phyloP scores from a whole-genome alignment of 441 rosid genomes.

The Corymbia citriodora region DNA sequence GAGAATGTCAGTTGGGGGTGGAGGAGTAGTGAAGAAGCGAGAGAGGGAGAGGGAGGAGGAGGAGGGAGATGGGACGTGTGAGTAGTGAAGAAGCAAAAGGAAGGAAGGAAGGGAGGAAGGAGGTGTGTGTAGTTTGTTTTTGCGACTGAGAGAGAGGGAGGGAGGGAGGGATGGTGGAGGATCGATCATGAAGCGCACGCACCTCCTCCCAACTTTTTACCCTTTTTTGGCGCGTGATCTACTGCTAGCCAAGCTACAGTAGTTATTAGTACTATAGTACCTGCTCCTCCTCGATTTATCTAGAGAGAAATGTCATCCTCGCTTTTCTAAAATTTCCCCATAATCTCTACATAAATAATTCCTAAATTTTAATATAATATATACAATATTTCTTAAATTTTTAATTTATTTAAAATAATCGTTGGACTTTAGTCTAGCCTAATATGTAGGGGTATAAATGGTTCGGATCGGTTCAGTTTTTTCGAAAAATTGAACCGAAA shows the following conservation, averaged over 20 bases:
- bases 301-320: too few relatives aligned
- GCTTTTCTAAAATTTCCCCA: too few relatives aligned
- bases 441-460: too few relatives aligned
- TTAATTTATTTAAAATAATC: too few relatives aligned
- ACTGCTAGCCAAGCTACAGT: not conserved
- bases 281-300: not conserved
- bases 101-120: not conserved
- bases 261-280: not conserved
- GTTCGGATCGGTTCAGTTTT: too few relatives aligned
- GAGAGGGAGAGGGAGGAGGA: not conserved
- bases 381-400: too few relatives aligned
- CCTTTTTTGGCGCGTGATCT: not conserved
- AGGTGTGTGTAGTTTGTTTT: not conserved
- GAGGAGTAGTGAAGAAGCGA: not conserved
- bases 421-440: too few relatives aligned
- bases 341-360: too few relatives aligned
- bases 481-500: too few relatives aligned
- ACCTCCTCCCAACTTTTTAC: too few relatives aligned
- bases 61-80: not conserved
- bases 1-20: not conserved
- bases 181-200: not conserved
- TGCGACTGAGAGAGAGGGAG: not conserved
- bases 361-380: too few relatives aligned
- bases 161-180: not conserved
- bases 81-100: not conserved